Evolutionary conservation across 177 flowering plant species (phyloP), one percentile per base, ranked within the genome.

Genomic region (Vitis hybrid): DNA sequence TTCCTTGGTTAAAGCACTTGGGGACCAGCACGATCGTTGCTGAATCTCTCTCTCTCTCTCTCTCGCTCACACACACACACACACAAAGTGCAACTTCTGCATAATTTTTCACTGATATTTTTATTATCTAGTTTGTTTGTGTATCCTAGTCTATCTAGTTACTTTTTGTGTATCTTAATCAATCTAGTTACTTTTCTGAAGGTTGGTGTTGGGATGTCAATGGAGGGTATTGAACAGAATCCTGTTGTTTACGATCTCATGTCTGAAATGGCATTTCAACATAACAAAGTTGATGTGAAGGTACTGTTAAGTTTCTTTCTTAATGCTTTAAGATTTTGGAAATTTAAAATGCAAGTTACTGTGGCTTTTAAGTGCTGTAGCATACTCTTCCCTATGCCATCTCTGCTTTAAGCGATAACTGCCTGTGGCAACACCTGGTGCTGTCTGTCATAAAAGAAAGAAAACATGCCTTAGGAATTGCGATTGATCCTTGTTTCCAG

Each of bases 151-250:
- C 18, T 13, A 64, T 56, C 60, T 56, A n/a, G 9, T n/a, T n/a
- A 59, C 18, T 61, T 12, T 22, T 33, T 62, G 15, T 63, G 66
- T 63, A 3, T n/a, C 45, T 45, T 45, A 18, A 13, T 18, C 2
- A 3, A 13, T 18, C 2, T 18, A 26, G 15, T 66, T 51, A 8
- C 59, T 69, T 69, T 3, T 20, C 45, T 67, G 19, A 20, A 90
- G 90, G 90, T 90, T 82, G 92, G 94, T 68, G 85, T 90, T 65
- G 94, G 94, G 62, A 86, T 90, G 90, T 80, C 88, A 67, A 90
- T 90, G 94, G 92, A 90, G 80, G 94, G 90, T 22, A 86, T 88
- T 60, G 90, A 90, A 69, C 90, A 90, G 70, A 90, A 90, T 72
- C 94, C 94, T 64, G 70, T 90, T 51, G 94, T 90, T 33, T 90